Conservation (phyloP, 2,329 filamentous ascomycete species). For the Triangularia verruculosa region DNA sequence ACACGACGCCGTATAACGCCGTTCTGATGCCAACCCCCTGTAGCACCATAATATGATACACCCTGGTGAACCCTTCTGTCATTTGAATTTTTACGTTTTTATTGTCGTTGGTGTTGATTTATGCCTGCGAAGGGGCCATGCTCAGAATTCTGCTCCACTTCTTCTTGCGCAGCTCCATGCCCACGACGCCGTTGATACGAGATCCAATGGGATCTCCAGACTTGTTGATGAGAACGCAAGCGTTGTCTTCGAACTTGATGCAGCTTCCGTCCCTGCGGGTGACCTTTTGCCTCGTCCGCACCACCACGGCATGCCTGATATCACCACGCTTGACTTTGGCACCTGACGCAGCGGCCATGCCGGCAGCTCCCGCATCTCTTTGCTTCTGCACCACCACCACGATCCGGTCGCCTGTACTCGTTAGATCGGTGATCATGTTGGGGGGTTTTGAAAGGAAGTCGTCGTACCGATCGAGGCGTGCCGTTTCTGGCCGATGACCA, state of each 20-base stretch:
- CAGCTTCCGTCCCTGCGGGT: constrained; percentile 86
- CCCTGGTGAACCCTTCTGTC: neutral
- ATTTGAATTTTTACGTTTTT: neutral
- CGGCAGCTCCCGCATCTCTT: constrained; percentile 70
- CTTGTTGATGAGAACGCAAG: constrained; percentile 96
- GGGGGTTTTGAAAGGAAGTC: neutral
- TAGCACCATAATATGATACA: neutral
- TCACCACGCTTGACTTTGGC: constrained; percentile 96
- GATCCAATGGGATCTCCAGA: constrained; percentile 91
- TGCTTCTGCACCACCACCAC: constrained; percentile 98
- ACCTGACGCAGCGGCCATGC: constrained; percentile 62
- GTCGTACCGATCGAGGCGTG: constrained; percentile 80
- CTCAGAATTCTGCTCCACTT: constrained; percentile 99
- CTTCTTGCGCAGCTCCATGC: constrained; percentile 81
- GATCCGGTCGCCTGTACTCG: constrained; percentile 77
- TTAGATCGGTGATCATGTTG: constrained; percentile 3
- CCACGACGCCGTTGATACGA: constrained; percentile 88
- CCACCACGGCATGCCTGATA: constrained; percentile 92
- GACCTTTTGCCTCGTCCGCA: constrained; percentile 83
- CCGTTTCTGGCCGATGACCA: constrained; percentile 86
- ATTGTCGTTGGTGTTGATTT: neutral
- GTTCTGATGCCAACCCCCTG: constrained; percentile 7
- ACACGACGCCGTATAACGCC: constrained; percentile 22
- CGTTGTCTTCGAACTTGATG: constrained; percentile 95
- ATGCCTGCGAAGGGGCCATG: constrained; percentile 70